Base-by-base conservation (phyloP, 2,329 filamentous ascomycete species). In the Fusarium sarcochroum region DNA sequence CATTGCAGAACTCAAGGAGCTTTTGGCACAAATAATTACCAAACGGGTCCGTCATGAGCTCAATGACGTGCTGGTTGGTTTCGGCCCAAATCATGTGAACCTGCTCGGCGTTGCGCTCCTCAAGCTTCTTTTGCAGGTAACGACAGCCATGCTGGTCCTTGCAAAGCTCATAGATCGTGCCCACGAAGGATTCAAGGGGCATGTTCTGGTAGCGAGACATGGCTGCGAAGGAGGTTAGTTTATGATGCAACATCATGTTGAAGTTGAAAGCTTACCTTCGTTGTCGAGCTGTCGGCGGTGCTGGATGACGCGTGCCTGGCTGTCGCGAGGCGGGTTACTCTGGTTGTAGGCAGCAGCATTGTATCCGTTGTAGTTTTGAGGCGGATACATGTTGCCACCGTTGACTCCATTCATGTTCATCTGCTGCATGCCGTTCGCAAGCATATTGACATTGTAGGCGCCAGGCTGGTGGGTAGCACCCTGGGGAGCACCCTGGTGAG, bases 21-120 rank as follows among this genome's bases (percentile, higher is more conserved):
- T 98, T 99, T 85, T 99, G 96, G 85, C 95, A 98, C 71, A 99
- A 90, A 81, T 99, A 99, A 85, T 99, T 99, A 79, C 96, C 96
- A 80, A 99, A 99, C 11, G 96, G 95, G 81, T 99, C 95, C 63
- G 94, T 98, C 96, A 99, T 99, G 70, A 99, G 86, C 83, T 99
- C 96, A 68, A 97, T 91, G 73, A 99, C 94, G 79, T 98, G 94
- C 76, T 92, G 87, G 77, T 95, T 93, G 53, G 94, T 97, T 84
- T 99, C 96, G 30, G 91, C 85, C 85, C 97, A 99, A 79, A 99
- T 98, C 84, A 94, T 90, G 79, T 97, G 92, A 51, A 98, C 88
- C 75, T 97, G 89, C 27, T 95, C 91, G 7, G 91, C 87, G 71
- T 91, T 90, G 73, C 91, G 91, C 76, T 97, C 95, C 82, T 99